Evolutionary conservation across 1,284 basidiomycete species (phyloP).

Genomic region (Trametes hirsuta): DNA sequence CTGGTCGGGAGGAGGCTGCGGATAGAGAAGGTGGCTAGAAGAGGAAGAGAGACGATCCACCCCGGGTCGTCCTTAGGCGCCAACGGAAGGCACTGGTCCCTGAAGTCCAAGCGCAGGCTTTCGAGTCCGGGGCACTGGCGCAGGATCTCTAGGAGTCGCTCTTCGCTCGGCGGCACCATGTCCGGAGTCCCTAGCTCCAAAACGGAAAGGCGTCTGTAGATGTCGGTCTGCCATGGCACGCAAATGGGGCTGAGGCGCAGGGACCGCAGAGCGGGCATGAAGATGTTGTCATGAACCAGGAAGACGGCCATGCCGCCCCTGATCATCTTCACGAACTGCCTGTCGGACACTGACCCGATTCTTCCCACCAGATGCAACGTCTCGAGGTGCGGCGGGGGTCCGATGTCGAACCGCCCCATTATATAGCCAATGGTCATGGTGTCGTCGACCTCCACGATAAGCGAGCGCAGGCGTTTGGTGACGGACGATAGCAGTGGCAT

Average conservation of each 20-base stretch:
- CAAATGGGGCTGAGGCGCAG: neutral
- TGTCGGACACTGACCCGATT: neutral
- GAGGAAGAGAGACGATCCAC: neutral
- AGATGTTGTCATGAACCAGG: neutral
- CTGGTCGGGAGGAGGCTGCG: neutral
- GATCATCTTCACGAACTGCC: neutral
- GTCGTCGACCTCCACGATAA: too few relatives aligned
- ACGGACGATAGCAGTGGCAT: neutral
- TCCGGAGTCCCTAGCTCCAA: neutral
- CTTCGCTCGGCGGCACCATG: neutral
- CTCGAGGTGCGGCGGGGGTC: neutral
- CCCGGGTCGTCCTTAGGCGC: neutral
- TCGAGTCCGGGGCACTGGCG: neutral
- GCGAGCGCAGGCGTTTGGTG: neutral
- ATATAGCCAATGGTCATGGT: too few relatives aligned
- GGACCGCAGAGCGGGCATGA: neutral
- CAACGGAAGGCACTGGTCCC: neutral
- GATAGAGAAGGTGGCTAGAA: neutral
- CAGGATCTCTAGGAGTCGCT: neutral
- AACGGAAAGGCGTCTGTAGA: neutral
- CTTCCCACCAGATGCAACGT: neutral
- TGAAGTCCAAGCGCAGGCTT: neutral
- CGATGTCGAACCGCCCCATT: neutral
- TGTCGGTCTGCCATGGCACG: neutral
- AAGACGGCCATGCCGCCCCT: neutral